These are phyloP conservation scores for Musa troglodytarum DNA, from an alignment of 176 grass and related monocot genomes.

Conservation along the genomic window DNA sequence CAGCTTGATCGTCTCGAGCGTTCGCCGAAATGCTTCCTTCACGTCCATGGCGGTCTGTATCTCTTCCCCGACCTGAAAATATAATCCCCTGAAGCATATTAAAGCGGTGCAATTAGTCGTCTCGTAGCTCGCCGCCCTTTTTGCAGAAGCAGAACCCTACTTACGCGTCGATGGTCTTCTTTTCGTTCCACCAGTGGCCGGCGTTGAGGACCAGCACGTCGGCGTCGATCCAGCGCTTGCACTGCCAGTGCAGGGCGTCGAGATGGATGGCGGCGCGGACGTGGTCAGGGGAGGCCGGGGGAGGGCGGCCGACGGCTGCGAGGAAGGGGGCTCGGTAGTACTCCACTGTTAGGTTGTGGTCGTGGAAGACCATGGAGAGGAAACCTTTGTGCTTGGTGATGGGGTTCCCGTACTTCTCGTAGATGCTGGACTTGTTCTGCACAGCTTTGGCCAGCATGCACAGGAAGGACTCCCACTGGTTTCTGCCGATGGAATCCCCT, in stretches of 20 bases:
- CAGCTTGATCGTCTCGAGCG: slow-evolving; percentile 21
- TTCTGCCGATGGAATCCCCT: slow-evolving; percentile 23
- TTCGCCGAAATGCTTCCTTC: slow-evolving; percentile 34
- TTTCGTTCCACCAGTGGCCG: slow-evolving; percentile 41
- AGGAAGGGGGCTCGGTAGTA: slow-evolving; percentile 37
- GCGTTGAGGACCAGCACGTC: slow-evolving; percentile 39
- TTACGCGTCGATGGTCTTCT: slow-evolving; percentile 35
- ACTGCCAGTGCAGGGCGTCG: slow-evolving; percentile 19
- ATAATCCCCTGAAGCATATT: slow-evolving; percentile 28
- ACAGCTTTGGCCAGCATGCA: slow-evolving; percentile 13
- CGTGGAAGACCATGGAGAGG: slow-evolving; percentile 38
- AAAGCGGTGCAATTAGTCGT: neutral
- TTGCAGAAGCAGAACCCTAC: neutral
- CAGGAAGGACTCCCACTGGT: slow-evolving; percentile 26
- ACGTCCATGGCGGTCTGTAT: slow-evolving; percentile 30
- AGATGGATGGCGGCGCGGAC: slow-evolving; percentile 28
- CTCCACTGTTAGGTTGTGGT: slow-evolving; percentile 39
- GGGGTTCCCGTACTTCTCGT: slow-evolving; percentile 19
- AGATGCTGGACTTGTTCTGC: slow-evolving; percentile 11
- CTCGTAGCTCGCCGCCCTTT: neutral
- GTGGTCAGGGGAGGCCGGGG: neutral
- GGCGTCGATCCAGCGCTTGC: slow-evolving; percentile 23
- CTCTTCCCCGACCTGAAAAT: slow-evolving; percentile 26
- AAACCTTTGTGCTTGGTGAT: slow-evolving; percentile 3
- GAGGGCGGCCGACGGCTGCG: slow-evolving; percentile 20